Evolutionary conservation across 345 rosid genomes (phyloP).

Genomic region (Hibiscus trionum): DNA sequence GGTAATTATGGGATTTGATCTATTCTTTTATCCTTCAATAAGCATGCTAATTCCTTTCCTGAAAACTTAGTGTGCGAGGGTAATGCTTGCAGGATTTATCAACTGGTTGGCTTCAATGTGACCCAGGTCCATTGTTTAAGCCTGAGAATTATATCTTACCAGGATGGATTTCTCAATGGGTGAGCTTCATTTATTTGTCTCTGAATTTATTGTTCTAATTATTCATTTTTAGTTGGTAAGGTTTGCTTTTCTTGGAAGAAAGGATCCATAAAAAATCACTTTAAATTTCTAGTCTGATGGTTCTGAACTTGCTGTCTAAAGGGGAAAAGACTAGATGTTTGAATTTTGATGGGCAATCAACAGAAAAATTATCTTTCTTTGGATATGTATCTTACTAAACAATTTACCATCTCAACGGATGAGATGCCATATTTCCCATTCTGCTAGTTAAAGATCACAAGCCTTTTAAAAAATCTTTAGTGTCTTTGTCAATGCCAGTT

Average conservation of each 20-base stretch:
- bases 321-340: not conserved
- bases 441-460: not conserved
- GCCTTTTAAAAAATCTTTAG: not conserved
- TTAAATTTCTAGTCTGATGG: not conserved
- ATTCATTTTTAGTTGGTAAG: not conserved
- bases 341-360: not conserved
- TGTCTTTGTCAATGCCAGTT: not conserved
- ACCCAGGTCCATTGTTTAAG: slow-evolving; percentile 85
- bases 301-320: not conserved
- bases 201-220: not conserved
- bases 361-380: not conserved
- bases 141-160: slow-evolving; percentile 59
- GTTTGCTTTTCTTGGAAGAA: not conserved
- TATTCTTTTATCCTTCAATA: slow-evolving; percentile 12
- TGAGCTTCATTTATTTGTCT: slow-evolving; percentile 20
- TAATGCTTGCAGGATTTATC: slow-evolving; percentile 62
- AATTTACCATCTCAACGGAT: not conserved
- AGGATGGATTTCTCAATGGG: slow-evolving; percentile 67
- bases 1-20: slow-evolving; percentile 35
- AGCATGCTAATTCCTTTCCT: not conserved
- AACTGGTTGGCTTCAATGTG: slow-evolving; percentile 92
- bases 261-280: not conserved
- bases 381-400: not conserved
- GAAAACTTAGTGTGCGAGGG: slow-evolving; percentile 10
- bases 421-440: too few relatives aligned